Percentiles rank a stretch among this genome's conserved stretches.
Conservation (phyloP, 192 early-diverging fungal genomes). For the Umbelopsis vinacea region DNA sequence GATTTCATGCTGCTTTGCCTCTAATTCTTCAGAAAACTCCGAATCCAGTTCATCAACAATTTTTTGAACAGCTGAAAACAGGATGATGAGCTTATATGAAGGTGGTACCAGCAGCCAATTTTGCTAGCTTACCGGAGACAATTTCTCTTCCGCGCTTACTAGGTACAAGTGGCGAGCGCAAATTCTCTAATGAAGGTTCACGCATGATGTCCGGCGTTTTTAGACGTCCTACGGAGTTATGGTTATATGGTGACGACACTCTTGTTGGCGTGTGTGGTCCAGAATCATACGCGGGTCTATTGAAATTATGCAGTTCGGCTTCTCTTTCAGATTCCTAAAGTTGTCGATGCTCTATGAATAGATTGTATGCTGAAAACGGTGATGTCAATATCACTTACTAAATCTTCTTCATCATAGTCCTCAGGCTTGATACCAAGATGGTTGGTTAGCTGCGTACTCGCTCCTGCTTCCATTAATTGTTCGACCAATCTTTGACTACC, state of each 20-base stretch:
- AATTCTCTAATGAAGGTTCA: not conserved
- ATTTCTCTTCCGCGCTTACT: conserved; percentile 36
- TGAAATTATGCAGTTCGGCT: not conserved
- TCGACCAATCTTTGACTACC: conserved; percentile 73
- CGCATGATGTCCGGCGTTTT: conserved; percentile 8
- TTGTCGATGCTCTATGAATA: no score
- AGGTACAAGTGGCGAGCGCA: conserved; percentile 6
- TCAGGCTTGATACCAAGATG: conserved; percentile 75
- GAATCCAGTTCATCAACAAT: conserved; percentile 74
- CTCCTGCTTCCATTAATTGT: conserved; percentile 77
- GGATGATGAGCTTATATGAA: not conserved
- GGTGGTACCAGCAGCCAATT: no score
- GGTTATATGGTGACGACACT: not conserved
- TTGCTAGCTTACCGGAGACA: conserved; percentile 27
- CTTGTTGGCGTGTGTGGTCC: not conserved
- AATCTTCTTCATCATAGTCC: conserved; percentile 49
- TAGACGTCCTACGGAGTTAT: not conserved
- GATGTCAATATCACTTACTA: not conserved
- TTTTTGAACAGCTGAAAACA: conserved; percentile 61
- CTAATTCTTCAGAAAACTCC: conserved; percentile 66
- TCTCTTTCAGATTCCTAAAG: not conserved
- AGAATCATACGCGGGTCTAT: not conserved
- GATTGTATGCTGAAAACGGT: no score
- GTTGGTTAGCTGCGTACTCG: conserved; percentile 73
- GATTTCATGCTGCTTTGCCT: conserved; percentile 59